Conservation (phyloP, 2,329 filamentous ascomycete species). For the Colletotrichum tofieldiae region DNA sequence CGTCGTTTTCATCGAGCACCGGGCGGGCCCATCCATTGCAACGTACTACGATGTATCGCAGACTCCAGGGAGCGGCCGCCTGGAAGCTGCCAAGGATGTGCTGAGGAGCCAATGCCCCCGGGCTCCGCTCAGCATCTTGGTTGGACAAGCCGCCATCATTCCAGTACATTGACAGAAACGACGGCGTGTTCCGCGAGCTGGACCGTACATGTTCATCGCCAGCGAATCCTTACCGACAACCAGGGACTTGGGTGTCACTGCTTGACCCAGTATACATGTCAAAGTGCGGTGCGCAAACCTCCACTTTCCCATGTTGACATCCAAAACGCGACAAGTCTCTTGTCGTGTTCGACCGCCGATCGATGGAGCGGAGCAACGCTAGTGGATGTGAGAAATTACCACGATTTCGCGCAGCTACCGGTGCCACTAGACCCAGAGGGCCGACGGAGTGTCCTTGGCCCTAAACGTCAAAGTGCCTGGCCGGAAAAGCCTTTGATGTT, state of each 20-base stretch:
- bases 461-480: not conserved
- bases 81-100: slow-evolving; percentile 5
- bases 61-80: slow-evolving; percentile 23
- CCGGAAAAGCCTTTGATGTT: not conserved
- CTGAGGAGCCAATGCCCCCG: slow-evolving; percentile 5
- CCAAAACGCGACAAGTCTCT: not conserved
- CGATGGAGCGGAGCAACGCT: slow-evolving; percentile 9
- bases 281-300: not conserved
- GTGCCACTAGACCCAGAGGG: not conserved
- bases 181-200: not conserved
- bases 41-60: not conserved
- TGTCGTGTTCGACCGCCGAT: slow-evolving; percentile 25
- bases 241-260: slow-evolving; percentile 17
- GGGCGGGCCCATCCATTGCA: not conserved
- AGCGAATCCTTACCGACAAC: slow-evolving; percentile 28
- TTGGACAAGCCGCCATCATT: slow-evolving; percentile 16
- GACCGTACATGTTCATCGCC: not conserved
- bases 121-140: slow-evolving; percentile 22
- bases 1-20: slow-evolving; percentile 6
- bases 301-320: slow-evolving; percentile 1
- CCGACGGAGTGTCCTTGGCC: not conserved
- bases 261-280: slow-evolving; percentile 18
- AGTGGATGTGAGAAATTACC: slow-evolving; percentile 14
- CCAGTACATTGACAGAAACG: not conserved
- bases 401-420: slow-evolving; percentile 10